Conservation (phyloP, 23 red algal species). For the Pyropia yezoensis region DNA sequence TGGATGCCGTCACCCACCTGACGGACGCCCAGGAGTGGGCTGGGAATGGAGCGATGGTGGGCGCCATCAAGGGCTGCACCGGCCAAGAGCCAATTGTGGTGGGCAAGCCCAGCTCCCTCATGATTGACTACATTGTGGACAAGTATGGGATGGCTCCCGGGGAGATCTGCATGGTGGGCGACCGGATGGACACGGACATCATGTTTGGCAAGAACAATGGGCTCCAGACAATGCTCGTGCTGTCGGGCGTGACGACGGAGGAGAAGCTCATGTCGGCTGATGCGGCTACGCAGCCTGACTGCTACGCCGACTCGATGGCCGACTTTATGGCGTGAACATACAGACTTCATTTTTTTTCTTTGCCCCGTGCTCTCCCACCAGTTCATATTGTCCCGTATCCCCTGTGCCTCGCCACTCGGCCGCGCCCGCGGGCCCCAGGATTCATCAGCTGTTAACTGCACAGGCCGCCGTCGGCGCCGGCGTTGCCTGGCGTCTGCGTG, state of each 20-base stretch:
- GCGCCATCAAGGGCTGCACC: constrained; percentile 95
- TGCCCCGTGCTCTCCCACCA: neutral
- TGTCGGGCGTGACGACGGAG: constrained; percentile 89
- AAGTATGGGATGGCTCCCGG: constrained; percentile 59
- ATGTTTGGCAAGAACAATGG: constrained; percentile 98
- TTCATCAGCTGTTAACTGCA: too few relatives aligned
- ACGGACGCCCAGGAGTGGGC: constrained; percentile 99
- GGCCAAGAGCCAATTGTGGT: constrained; percentile 87
- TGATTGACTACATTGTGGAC: constrained; percentile 93
- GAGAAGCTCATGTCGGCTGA: constrained; percentile 37
- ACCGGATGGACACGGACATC: constrained; percentile 95
- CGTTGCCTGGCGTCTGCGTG: too few relatives aligned
- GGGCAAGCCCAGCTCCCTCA: constrained; percentile 88
- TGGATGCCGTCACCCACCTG: constrained; percentile 92
- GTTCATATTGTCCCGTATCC: neutral
- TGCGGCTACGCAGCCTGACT: constrained; percentile 68
- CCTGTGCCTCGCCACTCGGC: too few relatives aligned
- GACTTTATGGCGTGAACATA: constrained; percentile 51
- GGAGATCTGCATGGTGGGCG: constrained; percentile 99
- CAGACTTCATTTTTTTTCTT: constrained; percentile 2
- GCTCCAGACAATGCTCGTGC: constrained; percentile 51
- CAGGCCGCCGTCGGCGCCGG: too few relatives aligned
- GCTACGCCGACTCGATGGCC: constrained; percentile 72
- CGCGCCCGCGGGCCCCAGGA: too few relatives aligned
- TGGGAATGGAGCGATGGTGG: constrained; percentile 98